These are phyloP conservation scores for Melampsora americana DNA, from an alignment of 1,284 basidiomycete species.

Conservation along the genomic window DNA sequence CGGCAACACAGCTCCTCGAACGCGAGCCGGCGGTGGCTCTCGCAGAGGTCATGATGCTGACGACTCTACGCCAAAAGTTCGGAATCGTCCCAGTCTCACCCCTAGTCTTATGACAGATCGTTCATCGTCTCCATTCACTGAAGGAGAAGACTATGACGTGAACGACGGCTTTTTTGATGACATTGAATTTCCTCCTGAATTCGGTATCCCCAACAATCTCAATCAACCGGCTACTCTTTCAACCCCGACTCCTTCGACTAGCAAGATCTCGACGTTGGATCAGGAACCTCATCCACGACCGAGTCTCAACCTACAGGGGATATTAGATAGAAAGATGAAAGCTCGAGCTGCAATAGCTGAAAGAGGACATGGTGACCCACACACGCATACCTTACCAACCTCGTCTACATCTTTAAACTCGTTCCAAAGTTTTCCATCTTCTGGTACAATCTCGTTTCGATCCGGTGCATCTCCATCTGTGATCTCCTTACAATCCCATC, in stretches of 20 bases:
- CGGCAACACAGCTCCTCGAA: not conserved
- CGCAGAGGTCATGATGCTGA: not conserved
- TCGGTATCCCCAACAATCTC: constrained; percentile 40
- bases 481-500: not conserved
- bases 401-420: not conserved
- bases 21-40: not conserved
- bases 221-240: constrained; percentile 1
- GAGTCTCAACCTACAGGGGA: no score
- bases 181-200: constrained; percentile 43
- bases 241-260: not conserved
- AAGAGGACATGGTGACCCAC: constrained; percentile 2
- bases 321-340: no score
- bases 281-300: constrained; percentile 4
- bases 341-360: no score
- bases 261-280: not conserved
- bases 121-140: constrained; percentile 39
- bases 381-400: not conserved
- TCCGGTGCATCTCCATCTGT: not conserved
- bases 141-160: constrained; percentile 32
- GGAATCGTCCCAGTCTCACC: constrained; percentile 38
- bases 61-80: constrained; percentile 14
- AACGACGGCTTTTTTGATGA: constrained; percentile 44
- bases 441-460: not conserved
- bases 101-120: constrained; percentile 43
- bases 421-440: not conserved